Evolutionary conservation across 768 basidiomycete species (phyloP), one percentile per base, ranked within the genome.

Genomic region (Saitozyma podzolica): DNA sequence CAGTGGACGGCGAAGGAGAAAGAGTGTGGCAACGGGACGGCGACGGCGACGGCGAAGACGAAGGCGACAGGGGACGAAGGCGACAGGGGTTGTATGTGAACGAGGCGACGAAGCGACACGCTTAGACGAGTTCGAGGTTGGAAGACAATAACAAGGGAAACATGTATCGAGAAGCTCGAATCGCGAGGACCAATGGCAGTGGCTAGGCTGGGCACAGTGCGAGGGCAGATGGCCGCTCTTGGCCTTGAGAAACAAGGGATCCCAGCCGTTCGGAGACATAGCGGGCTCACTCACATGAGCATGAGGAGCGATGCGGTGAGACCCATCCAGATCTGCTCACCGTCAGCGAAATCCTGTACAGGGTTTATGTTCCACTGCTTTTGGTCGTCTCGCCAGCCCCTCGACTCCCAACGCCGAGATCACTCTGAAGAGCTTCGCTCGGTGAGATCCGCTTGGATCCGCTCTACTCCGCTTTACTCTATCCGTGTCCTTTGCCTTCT

Each of bases 301-400:
- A 72, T 64, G 50, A 68, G 68, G 2, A 79, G 43, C 29, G 69
- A 64, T n/a, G 66, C 70, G 2, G 64, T 60, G 20, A 79, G 58
- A 6, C 78, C 76, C 70, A 79, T 75, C 78, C 78, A 78, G 47
- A 78, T 74, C 65, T 76, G 59, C 7, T 11, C 39, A 42, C 6
- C 37, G 8, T 29, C 29, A 29, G 29, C 29, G 29, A 29, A 29
- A 29, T 2, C 29, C 29, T 29, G 2, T 29, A 29, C 29, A 29
- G 29, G 29, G 29, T 5, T 29, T 29, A 29, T 29, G 29, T 29
- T 5, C 29, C 29, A 29, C 29, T 29, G 2, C 29, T 29, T 29
- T 5, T 29, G 29, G 5, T 29, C 29, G 29, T 29, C 29, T 29
- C 41, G 53, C 59, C 60, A 65, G 56, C 48, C 8, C 11, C 29